phyloP scores from a whole-genome alignment of 495 filamentous ascomycete genomes.

The Pseudevernia furfuracea region DNA sequence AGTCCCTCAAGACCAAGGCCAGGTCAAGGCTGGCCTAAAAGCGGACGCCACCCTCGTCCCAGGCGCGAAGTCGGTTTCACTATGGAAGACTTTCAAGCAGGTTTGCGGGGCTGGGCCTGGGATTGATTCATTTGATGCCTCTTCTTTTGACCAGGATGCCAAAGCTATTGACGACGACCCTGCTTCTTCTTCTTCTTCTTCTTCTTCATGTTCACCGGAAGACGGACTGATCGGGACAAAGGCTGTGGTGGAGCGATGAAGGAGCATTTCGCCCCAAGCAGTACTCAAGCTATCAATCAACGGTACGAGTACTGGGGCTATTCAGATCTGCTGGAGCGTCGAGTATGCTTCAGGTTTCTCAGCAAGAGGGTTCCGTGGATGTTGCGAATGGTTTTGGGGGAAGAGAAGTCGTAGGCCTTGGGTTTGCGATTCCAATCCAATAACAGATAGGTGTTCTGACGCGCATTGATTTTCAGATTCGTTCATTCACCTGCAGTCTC shows the following conservation, averaged over 20 bases:
- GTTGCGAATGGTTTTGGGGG: not conserved
- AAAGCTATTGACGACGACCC: not conserved
- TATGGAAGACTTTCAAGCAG: not conserved
- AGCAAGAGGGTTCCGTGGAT: too few species aligned
- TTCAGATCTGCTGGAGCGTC: not conserved
- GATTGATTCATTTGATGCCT: not conserved
- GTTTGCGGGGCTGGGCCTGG: not conserved
- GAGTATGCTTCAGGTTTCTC: too few species aligned
- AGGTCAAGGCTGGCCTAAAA: not conserved
- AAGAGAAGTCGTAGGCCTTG: not conserved
- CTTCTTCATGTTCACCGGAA: not conserved
- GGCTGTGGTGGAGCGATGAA: not conserved
- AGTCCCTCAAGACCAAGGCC: not conserved
- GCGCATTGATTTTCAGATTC: not conserved
- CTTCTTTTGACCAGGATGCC: not conserved
- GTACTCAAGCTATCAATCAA: not conserved
- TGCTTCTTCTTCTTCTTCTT: not conserved
- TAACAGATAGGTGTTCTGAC: too few species aligned
- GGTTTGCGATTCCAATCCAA: too few species aligned
- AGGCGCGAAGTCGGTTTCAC: not conserved
- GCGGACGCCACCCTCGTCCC: not conserved
- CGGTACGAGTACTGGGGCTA: not conserved
- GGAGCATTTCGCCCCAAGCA: not conserved
- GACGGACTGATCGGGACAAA: not conserved
- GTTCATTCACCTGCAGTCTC: not conserved